Percentiles rank a stretch among this genome's conserved stretches.
Conservation (phyloP, 768 basidiomycete genomes). For the Pholiota conissans region DNA sequence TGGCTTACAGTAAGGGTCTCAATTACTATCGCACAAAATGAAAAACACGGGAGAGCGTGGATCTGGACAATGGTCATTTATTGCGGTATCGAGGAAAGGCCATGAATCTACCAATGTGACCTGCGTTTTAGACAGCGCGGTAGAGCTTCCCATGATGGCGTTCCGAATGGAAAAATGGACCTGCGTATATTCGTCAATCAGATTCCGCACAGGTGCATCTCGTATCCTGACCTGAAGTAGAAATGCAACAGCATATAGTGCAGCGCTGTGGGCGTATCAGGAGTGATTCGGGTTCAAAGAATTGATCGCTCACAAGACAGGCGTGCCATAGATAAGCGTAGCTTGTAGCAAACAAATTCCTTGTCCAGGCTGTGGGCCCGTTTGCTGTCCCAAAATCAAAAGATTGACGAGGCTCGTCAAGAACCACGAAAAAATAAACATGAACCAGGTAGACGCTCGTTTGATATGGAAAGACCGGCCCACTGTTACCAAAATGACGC, state of each 20-base stretch:
- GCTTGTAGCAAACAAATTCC: neutral
- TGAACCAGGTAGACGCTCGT: slow-evolving; percentile 1
- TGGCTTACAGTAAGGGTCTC: neutral
- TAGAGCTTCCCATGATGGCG: neutral
- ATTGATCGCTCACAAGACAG: neutral
- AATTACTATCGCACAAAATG: neutral
- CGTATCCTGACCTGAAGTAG: neutral
- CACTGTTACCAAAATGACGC: neutral
- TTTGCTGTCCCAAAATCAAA: neutral
- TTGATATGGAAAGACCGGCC: neutral
- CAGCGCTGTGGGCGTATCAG: neutral
- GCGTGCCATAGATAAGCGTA: neutral
- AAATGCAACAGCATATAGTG: neutral
- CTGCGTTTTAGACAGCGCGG: neutral
- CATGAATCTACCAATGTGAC: neutral
- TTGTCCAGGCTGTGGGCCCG: neutral
- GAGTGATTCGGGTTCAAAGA: neutral
- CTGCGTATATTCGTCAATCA: neutral
- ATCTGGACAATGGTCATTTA: neutral
- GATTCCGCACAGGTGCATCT: too few relatives aligned
- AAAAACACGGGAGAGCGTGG: neutral
- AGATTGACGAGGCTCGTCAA: neutral
- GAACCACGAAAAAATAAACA: neutral
- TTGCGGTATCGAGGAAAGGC: neutral
- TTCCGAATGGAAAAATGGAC: neutral